Percentiles rank a stretch among this genome's conserved stretches.
Evolutionary conservation across 805 yeast species (phyloP).

Genomic region (Candida stauntonica): DNA sequence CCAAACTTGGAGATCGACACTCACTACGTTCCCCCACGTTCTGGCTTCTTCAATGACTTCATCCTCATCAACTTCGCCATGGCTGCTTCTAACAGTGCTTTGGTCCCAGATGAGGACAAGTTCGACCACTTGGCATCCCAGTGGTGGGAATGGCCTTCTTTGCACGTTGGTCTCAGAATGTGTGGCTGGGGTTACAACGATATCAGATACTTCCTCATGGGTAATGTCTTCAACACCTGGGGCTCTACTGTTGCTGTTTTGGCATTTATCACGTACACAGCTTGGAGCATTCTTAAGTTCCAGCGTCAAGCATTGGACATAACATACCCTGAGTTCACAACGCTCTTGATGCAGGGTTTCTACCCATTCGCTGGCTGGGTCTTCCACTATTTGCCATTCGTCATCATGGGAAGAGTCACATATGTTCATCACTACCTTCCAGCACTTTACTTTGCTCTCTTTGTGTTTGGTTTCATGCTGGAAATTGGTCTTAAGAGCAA

Average conservation of each 20-base stretch:
- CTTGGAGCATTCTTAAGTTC: constrained; percentile 46
- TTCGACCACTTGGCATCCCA: constrained; percentile 63
- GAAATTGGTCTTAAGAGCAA: constrained; percentile 25
- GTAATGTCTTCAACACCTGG: constrained; percentile 77
- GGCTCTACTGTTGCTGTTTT: constrained; percentile 56
- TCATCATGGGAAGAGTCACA: constrained; percentile 92
- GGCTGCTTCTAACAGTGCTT: constrained; percentile 83
- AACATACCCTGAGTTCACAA: constrained; percentile 37
- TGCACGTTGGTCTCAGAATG: constrained; percentile 69
- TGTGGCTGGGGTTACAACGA: constrained; percentile 61
- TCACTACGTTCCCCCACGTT: constrained; percentile 53
- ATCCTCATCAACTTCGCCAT: constrained; percentile 71
- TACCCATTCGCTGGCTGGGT: constrained; percentile 91
- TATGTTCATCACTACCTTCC: constrained; percentile 97
- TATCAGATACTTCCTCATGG: constrained; percentile 61
- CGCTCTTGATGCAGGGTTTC: constrained; percentile 58
- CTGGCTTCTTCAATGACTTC: constrained; percentile 72
- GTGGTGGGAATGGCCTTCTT: constrained; percentile 87
- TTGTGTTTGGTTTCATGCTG: constrained; percentile 43
- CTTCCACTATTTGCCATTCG: constrained; percentile 83
- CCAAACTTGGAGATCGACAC: constrained; percentile 49
- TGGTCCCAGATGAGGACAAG: constrained; percentile 74
- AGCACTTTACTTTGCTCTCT: constrained; percentile 88
- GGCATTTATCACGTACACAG: constrained; percentile 39
- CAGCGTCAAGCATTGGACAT: constrained; percentile 62